Evolutionary conservation across 1,284 basidiomycete genomes (phyloP).

Genomic region (Caloboletus inedulis): DNA sequence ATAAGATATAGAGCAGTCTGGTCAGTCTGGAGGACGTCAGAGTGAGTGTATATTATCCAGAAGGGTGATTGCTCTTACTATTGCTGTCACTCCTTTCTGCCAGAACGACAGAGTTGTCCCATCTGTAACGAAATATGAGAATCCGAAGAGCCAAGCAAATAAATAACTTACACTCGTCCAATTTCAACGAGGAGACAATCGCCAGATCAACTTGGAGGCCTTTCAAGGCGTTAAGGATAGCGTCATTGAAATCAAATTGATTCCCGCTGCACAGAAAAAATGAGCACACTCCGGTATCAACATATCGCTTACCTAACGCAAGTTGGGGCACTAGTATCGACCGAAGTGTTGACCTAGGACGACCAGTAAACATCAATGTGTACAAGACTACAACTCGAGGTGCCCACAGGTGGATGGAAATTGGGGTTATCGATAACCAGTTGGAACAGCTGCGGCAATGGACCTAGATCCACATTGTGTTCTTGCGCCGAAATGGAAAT

Average conservation of each 20-base stretch:
- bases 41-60: not conserved
- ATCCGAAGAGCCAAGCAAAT: not conserved
- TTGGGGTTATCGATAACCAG: slow-evolving; percentile 52
- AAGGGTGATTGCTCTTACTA: slow-evolving; percentile 37
- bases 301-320: slow-evolving; percentile 47
- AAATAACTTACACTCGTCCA: slow-evolving; percentile 55
- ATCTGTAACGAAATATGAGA: slow-evolving; percentile 35
- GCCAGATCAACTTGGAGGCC: slow-evolving; percentile 56
- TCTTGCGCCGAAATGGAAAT: slow-evolving; percentile 52
- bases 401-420: slow-evolving; percentile 38
- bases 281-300: slow-evolving; percentile 5
- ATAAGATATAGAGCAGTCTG: slow-evolving; percentile 64
- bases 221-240: slow-evolving; percentile 62
- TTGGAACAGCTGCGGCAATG: slow-evolving; percentile 58
- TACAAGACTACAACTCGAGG: not conserved
- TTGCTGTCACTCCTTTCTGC: slow-evolving; percentile 59
- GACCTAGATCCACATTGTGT: slow-evolving; percentile 62
- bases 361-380: not conserved
- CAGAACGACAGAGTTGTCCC: slow-evolving; percentile 60
- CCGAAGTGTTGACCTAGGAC: slow-evolving; percentile 50
- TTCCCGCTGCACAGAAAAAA: slow-evolving; percentile 43
- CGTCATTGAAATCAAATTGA: slow-evolving; percentile 58
- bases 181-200: slow-evolving; percentile 46
- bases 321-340: slow-evolving; percentile 51
- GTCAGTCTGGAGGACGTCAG: slow-evolving; percentile 47